Conservation (phyloP, 1,284 basidiomycete genomes). For the Pseudozyma hubeiensis region DNA sequence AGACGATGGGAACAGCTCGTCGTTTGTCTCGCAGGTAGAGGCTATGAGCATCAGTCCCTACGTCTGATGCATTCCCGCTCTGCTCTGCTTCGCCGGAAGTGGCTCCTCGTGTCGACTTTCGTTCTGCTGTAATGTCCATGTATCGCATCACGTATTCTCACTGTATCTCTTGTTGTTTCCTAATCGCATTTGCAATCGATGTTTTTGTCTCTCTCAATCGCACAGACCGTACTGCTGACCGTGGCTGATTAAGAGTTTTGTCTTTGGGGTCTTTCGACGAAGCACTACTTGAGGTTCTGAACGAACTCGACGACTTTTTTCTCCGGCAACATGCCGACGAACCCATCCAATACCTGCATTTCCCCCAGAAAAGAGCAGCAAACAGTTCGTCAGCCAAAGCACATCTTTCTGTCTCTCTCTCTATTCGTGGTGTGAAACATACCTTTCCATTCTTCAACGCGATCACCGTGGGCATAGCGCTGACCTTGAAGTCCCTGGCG, state of each 20-base stretch:
- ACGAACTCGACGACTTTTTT: constrained; percentile 55
- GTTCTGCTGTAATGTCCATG: no score
- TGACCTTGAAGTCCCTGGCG: constrained; percentile 48
- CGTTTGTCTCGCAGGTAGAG: constrained; percentile 61
- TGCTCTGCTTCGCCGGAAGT: no score
- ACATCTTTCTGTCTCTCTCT: no score
- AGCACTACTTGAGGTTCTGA: constrained; percentile 30
- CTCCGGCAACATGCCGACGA: constrained; percentile 58
- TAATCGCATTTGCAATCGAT: background rate
- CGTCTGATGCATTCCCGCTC: constrained; percentile 3
- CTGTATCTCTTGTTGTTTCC: no score
- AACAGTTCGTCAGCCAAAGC: no score
- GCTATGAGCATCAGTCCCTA: constrained; percentile 66
- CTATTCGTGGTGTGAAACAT: background rate
- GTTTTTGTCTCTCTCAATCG: background rate
- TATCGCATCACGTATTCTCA: no score
- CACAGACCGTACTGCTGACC: background rate
- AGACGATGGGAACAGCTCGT: constrained; percentile 49
- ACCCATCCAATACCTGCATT: constrained; percentile 32
- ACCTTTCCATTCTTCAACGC: constrained; percentile 55
- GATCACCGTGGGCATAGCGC: constrained; percentile 58
- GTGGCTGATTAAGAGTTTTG: background rate
- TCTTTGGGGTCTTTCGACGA: background rate
- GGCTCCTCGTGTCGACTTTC: no score
- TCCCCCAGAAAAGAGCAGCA: background rate